Percentiles rank a stretch among this genome's conserved stretches.
Evolutionary conservation across 345 rosid species (phyloP).

Genomic region (Erodium maritimum): DNA sequence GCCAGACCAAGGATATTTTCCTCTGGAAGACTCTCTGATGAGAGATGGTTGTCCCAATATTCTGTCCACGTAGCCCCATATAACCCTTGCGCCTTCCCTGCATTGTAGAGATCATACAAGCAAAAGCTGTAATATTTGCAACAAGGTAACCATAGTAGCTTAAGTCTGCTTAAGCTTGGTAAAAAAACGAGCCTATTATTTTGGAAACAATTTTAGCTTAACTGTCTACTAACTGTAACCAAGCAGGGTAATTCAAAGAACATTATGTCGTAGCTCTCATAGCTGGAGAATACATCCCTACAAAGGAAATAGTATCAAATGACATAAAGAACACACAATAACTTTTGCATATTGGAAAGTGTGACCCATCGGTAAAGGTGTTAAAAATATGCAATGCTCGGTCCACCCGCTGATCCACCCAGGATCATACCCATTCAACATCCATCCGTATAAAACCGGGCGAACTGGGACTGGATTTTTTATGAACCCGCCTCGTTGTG

Average conservation of each 20-base stretch:
- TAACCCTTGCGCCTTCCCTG: conserved; percentile 98
- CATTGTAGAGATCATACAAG: conserved; percentile 9
- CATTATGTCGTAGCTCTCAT: not conserved
- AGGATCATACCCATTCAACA: too few relatives aligned
- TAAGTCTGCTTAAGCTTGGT: not conserved
- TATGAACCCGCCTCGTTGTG: too few relatives aligned
- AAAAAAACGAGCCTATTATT: not conserved
- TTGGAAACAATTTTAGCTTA: not conserved
- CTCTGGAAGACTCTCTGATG: conserved; percentile 93
- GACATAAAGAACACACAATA: too few relatives aligned
- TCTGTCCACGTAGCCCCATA: conserved; percentile 97
- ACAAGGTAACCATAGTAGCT: not conserved
- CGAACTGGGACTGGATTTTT: too few relatives aligned
- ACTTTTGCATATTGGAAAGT: too few relatives aligned
- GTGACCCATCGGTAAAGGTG: too few relatives aligned
- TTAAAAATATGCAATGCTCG: too few relatives aligned
- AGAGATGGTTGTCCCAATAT: conserved; percentile 96
- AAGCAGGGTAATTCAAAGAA: not conserved
- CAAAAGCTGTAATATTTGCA: conserved; percentile 5
- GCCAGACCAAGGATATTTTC: conserved; percentile 98
- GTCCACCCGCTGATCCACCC: too few relatives aligned
- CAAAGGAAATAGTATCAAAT: too few relatives aligned
- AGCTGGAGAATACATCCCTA: too few relatives aligned
- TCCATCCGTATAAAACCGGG: too few relatives aligned
- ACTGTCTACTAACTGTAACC: not conserved